Conservation (phyloP, 148 eudicot species). For the Heliosperma pusillum region DNA sequence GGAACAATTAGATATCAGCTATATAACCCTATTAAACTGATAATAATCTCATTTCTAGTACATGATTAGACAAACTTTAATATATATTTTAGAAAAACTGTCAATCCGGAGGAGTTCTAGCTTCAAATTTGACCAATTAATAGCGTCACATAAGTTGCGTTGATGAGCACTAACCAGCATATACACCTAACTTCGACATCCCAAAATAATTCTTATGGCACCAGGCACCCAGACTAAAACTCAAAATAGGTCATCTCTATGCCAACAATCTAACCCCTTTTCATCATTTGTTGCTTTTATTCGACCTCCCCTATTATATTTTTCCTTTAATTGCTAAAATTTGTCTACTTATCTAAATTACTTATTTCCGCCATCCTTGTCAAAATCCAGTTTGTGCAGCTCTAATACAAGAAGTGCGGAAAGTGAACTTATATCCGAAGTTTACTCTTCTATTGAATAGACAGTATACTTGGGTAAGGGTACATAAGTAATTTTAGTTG, state of each 20-base stretch:
- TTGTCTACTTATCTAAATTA: no score
- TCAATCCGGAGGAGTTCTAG: not conserved
- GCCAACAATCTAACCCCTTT: no score
- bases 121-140: not conserved
- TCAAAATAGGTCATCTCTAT: no score
- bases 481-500: not conserved
- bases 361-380: not conserved
- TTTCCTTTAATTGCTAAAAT: not conserved
- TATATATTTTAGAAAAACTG: not conserved
- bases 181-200: not conserved
- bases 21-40: not conserved
- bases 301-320: not conserved
- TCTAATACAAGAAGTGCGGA: no score
- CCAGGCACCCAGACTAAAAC: not conserved
- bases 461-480: not conserved
- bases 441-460: no score
- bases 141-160: not conserved
- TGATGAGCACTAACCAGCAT: not conserved
- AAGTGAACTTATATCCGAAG: no score
- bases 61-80: not conserved
- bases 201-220: not conserved
- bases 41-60: not conserved
- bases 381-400: not conserved
- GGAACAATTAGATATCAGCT: not conserved
- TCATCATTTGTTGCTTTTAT: not conserved